Percentiles rank a stretch among this genome's conserved stretches.
Evolutionary conservation across 345 rosid species (phyloP).

Genomic region (Linum lewisii): DNA sequence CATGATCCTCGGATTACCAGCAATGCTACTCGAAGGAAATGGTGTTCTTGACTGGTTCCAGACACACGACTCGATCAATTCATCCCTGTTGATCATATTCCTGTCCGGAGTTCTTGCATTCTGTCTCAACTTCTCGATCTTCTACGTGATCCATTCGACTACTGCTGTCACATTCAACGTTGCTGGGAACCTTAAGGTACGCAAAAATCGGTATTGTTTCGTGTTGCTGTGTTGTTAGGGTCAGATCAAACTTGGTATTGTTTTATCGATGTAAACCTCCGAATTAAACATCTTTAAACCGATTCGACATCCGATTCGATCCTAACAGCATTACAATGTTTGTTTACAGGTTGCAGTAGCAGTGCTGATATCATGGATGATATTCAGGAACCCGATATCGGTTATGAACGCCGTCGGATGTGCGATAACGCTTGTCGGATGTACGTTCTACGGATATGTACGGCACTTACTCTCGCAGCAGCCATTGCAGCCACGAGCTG

Average conservation of each 20-base stretch:
- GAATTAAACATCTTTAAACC: too few relatives aligned
- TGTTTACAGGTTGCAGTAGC: constrained; percentile 82
- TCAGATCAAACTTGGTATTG: too few relatives aligned
- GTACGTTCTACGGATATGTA: constrained; percentile 91
- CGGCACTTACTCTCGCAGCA: constrained; percentile 82
- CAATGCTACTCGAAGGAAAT: constrained; percentile 73
- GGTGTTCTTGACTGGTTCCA: constrained; percentile 74
- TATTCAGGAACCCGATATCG: constrained; percentile 86
- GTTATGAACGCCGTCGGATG: constrained; percentile 86
- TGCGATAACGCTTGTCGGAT: constrained; percentile 76
- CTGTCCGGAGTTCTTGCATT: constrained; percentile 90
- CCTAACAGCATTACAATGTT: too few relatives aligned
- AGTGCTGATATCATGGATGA: constrained; percentile 83
- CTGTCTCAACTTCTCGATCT: constrained; percentile 96
- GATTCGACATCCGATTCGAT: background rate
- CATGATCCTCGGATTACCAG: constrained; percentile 83
- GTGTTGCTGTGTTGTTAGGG: too few relatives aligned
- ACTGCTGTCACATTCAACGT: constrained; percentile 98
- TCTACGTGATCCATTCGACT: constrained; percentile 95
- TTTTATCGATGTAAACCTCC: too few relatives aligned
- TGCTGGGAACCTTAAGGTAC: constrained; percentile 99
- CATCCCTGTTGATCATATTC: constrained; percentile 68
- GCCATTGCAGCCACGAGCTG: constrained; percentile 23
- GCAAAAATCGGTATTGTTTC: constrained; percentile 7
- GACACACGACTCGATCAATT: constrained; percentile 39